Base-by-base conservation (phyloP, 208 protist species). In the Tritrichomonas musculus region DNA sequence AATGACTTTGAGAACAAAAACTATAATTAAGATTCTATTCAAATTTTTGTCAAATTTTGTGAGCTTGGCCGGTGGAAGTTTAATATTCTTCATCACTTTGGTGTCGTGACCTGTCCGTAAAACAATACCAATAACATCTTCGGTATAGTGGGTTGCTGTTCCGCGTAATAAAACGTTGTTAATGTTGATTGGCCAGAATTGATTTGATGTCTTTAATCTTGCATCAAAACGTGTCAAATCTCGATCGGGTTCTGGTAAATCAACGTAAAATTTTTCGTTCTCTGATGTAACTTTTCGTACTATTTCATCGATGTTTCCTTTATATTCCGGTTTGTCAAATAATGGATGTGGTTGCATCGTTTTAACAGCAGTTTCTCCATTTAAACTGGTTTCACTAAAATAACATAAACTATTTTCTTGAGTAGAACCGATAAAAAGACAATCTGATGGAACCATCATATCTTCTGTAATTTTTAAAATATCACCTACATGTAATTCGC, bases 41-140 rank as follows among this genome's bases (percentile, higher is more conserved):
- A 84, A 25, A 53, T 84, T 44, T 13, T 53, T 49, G 53, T 84
- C 73, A 53, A 84, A 84, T 84, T 49, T 25, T 9, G 73, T 84
- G 1, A 49, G 8, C 53, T 84, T 84, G 2, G 73, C 73, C 25
- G 41, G 36, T 25, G 73, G 73, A 0, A 11, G 13, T 25, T 44
- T 49, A 22, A 33, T 84, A n/a, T 94, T 94, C 39, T 92, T 84
- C 93, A 94, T 94, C 1, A 94, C 64, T 50, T 92, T 94, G 5
- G 69, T 66, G 55, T 94, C 93, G 44, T 84, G 93, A 53, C 93
- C 93, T 44, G 73, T 84, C 9, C 73, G 8, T 84, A 84, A 84
- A 30, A 44, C 73, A 44, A 84, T 44, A 14, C 73, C 36, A 33
- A 84, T 33, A 20, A 84, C 73, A 8, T 53, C 27, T 33, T 84